Evolutionary conservation across 768 basidiomycete species (phyloP).

Genomic region (Tricholoma sp.): DNA sequence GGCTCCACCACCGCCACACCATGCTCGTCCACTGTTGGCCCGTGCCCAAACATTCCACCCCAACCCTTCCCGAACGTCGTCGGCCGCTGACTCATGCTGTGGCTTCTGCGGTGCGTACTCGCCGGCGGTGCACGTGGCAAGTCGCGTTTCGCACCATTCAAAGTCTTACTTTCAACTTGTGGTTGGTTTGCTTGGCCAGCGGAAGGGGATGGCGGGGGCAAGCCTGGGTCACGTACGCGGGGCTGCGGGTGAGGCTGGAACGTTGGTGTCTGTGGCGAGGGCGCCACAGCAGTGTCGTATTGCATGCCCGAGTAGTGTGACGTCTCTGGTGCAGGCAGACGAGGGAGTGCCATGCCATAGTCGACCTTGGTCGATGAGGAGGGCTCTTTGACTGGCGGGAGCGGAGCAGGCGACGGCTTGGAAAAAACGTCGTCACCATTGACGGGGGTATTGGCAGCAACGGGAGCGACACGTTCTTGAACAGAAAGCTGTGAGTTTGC

Average conservation of each 20-base stretch:
- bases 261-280: constrained; percentile 54
- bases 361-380: constrained; percentile 44
- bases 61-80: constrained; percentile 44
- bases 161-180: constrained; percentile 9
- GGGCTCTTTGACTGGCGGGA: constrained; percentile 23
- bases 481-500: constrained; percentile 85
- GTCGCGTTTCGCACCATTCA: constrained; percentile 18
- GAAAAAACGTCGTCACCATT: constrained; percentile 1
- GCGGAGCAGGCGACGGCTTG: constrained; percentile 14
- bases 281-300: constrained; percentile 57
- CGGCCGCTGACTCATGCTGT: constrained; percentile 78
- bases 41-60: constrained; percentile 56
- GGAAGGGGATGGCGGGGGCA: constrained; percentile 39
- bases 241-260: constrained; percentile 57
- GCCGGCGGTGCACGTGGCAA: constrained; percentile 69
- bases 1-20: constrained; percentile 29
- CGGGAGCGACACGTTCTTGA: constrained; percentile 16
- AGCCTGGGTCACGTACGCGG: constrained; percentile 61
- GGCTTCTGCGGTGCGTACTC: constrained; percentile 76
- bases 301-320: constrained; percentile 80
- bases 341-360: constrained; percentile 79
- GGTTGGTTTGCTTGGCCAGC: constrained; percentile 18
- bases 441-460: neutral
- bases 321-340: constrained; percentile 75
- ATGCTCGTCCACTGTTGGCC: constrained; percentile 37